Percentiles rank a stretch among this genome's conserved stretches.
These are phyloP conservation scores for Colletotrichum noveboracense DNA, from an alignment of 2,329 filamentous ascomycete species.

Conservation along the genomic window DNA sequence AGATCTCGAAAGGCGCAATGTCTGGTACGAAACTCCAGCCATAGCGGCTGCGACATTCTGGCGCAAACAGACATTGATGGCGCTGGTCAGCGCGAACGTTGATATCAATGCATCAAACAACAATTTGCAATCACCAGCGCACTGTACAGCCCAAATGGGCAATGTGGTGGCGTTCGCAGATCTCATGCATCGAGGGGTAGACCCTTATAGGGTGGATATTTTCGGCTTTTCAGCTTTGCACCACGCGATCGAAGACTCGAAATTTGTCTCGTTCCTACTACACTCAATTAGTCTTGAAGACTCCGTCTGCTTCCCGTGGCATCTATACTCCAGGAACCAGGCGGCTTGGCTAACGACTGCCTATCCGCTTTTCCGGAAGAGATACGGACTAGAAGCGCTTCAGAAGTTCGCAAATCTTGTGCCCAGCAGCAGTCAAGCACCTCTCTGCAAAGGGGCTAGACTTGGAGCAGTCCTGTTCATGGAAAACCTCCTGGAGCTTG, in stretches of 20 bases:
- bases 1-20: background rate
- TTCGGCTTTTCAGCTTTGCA: background rate
- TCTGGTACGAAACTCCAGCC: background rate
- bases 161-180: background rate
- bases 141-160: too few relatives aligned
- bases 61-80: background rate
- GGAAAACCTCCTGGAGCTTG: background rate
- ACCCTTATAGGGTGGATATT: background rate
- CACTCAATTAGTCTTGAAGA: background rate
- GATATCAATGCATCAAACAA: background rate
- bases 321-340: background rate
- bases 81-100: background rate
- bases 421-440: background rate
- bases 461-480: background rate
- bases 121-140: too few relatives aligned
- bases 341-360: background rate
- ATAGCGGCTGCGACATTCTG: background rate
- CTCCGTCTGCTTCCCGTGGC: background rate
- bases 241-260: accelerated
- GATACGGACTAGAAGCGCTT: background rate
- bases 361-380: background rate
- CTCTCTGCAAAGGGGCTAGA: background rate
- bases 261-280: background rate
- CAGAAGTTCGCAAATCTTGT: background rate
- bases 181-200: background rate